Conservation (phyloP, 345 rosid species). For the Hibiscus mutabilis region DNA sequence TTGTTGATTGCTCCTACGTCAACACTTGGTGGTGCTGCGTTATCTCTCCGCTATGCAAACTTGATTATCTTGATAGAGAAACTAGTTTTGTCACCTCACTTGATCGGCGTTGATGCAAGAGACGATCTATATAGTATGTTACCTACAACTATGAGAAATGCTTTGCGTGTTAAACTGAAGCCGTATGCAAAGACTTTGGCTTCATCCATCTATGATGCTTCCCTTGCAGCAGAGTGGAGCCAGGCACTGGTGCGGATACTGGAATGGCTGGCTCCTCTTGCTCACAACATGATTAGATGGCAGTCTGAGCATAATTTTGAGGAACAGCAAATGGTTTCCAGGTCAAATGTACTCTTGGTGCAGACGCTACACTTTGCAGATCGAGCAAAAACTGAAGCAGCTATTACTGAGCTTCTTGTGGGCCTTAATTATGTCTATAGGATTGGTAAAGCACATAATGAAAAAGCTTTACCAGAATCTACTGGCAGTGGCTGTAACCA, state of each 20-base stretch:
- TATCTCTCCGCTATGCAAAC: conserved; percentile 55
- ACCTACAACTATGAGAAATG: conserved; percentile 32
- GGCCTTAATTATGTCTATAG: conserved; percentile 51
- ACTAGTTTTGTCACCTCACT: conserved; percentile 38
- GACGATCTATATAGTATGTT: conserved; percentile 55
- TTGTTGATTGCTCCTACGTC: conserved; percentile 34
- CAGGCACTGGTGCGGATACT: conserved; percentile 29
- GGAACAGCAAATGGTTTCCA: conserved; percentile 36
- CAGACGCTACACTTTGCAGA: conserved; percentile 59
- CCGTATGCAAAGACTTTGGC: conserved; percentile 23
- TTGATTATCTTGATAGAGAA: conserved; percentile 47
- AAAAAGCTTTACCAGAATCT: conserved; percentile 10
- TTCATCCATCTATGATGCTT: conserved; percentile 33
- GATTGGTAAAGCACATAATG: conserved; percentile 20
- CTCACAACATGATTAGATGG: conserved; percentile 52
- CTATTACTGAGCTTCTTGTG: conserved; percentile 49
- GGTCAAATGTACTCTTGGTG: conserved; percentile 44
- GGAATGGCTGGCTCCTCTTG: conserved; percentile 59
- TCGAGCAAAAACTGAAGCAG: conserved; percentile 57
- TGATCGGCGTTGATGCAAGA: conserved; percentile 36
- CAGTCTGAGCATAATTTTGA: conserved; percentile 51
- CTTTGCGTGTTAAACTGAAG: conserved; percentile 38
- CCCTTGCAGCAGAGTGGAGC: conserved; percentile 43
- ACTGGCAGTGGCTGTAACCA: neutral
- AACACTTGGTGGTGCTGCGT: conserved; percentile 56